Evolutionary conservation across 1,284 basidiomycete species (phyloP), one percentile per base, ranked within the genome.

Genomic region (Uromyces viciae-fabae): DNA sequence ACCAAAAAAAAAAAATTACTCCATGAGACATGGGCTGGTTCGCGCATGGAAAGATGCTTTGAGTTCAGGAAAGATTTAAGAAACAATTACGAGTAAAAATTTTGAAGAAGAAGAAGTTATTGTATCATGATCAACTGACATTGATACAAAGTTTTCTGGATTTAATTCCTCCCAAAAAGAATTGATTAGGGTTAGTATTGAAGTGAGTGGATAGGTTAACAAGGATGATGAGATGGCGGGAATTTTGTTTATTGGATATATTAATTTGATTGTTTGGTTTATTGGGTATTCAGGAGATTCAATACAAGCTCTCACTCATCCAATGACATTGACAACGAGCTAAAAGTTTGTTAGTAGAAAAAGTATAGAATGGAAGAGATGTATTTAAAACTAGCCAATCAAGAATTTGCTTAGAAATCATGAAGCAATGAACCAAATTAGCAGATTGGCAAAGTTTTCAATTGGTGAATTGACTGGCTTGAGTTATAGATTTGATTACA

Each of bases 381-480:
- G 22, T 28, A 38, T 22, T 87, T 82, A 31, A 87, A 84, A 82
- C 87, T 82, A 54, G 87, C 93, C 88, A 88, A 82, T 90, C 89
- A 58, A 95, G 89, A 88, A 81, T 83, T 46, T 90, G 88, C 85
- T 93, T 94, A 88, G 94, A 96, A 72, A 93, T 90, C 60, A 96
- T 87, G 77, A 92, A 89, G 69, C 94, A 89, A 84, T 91, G 88
- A 15, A 91, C 88, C 31, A 98, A 87, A 91, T 94, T 96, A 7
- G 94, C 91, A 0, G 94, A 93, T 62, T 94, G 88, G 82, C 93
- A 89, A 66, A 97, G 87, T 86, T 98, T 95, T 93, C 93, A 95
- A 19, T 90, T 88, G 0, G 90, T 92, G 79, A 92, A 90, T n/a
- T 49, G 58, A 83, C 85, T 83, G 85, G 83, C 22, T 83, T 86